phyloP scores from a whole-genome alignment of 2,329 filamentous ascomycete species.

The Penicillium vulpinum region DNA sequence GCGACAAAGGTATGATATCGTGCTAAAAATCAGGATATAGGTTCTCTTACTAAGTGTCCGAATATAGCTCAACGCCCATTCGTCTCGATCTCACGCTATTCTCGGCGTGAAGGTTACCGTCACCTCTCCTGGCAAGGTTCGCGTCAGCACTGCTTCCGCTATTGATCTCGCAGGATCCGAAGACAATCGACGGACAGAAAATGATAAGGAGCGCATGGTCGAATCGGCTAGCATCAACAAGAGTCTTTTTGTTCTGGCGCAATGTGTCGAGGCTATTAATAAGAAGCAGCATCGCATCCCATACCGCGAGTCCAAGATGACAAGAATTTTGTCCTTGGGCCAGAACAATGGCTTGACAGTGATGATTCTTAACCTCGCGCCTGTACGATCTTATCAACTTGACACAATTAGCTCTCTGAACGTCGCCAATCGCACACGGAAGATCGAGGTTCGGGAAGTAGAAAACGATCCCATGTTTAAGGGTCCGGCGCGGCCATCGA shows the following conservation, averaged over 20 bases:
- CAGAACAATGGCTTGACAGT: slow-evolving; percentile 94
- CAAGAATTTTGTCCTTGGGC: slow-evolving; percentile 83
- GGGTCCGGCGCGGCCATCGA: slow-evolving; percentile 62
- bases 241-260: slow-evolving; percentile 87
- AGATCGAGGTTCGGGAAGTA: slow-evolving; percentile 92
- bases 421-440: slow-evolving; percentile 91
- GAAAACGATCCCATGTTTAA: slow-evolving; percentile 94
- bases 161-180: slow-evolving; percentile 96
- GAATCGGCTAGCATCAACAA: slow-evolving; percentile 98
- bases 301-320: slow-evolving; percentile 97
- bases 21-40: slow-evolving; percentile 3
- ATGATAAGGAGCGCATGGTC: slow-evolving; percentile 87
- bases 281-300: slow-evolving; percentile 74
- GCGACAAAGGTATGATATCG: slow-evolving; percentile 66
- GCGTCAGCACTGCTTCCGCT: slow-evolving; percentile 81
- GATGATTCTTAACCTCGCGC: slow-evolving; percentile 94
- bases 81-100: slow-evolving; percentile 85
- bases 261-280: slow-evolving; percentile 93
- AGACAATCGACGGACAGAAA: slow-evolving; percentile 91
- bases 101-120: slow-evolving; percentile 86
- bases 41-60: slow-evolving; percentile 19
- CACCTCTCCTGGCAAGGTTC: slow-evolving; percentile 65
- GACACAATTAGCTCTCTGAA: slow-evolving; percentile 93
- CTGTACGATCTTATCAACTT: slow-evolving; percentile 86
- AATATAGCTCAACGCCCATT: slow-evolving; percentile 75